Conservation (phyloP, 2,329 filamentous ascomycete species). For the Aspergillus fructus region DNA sequence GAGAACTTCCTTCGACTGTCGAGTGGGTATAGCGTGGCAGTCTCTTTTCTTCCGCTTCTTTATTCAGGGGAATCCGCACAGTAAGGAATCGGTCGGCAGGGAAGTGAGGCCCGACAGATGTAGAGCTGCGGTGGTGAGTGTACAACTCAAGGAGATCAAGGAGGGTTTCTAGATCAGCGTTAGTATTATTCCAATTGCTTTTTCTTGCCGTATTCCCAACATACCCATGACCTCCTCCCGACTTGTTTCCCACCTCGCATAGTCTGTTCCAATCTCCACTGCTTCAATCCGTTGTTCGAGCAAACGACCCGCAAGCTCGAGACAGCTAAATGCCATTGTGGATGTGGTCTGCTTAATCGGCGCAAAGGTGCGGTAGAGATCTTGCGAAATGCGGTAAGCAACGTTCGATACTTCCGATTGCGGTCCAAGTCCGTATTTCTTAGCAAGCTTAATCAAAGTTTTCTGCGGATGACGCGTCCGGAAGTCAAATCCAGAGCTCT, state of each 20-base stretch:
- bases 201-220: conserved; percentile 28
- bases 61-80: conserved; percentile 82
- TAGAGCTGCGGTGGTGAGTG: conserved; percentile 74
- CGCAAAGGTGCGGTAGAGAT: conserved; percentile 90
- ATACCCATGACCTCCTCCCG: conserved; percentile 50
- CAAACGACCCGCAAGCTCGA: conserved; percentile 77
- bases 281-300: conserved; percentile 55
- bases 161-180: conserved; percentile 64
- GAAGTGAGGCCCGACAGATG: conserved; percentile 70
- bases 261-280: conserved; percentile 51
- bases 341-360: conserved; percentile 85
- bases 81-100: conserved; percentile 77
- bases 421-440: conserved; percentile 56
- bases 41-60: conserved; percentile 66
- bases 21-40: conserved; percentile 64
- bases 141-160: conserved; percentile 91
- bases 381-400: conserved; percentile 80
- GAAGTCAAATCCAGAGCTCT: conserved; percentile 92
- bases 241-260: conserved; percentile 48
- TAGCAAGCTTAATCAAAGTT: conserved; percentile 74
- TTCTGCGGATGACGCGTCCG: conserved; percentile 85
- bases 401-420: conserved; percentile 58
- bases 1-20: conserved; percentile 32
- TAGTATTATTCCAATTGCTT: conserved; percentile 24
- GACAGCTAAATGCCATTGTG: conserved; percentile 77